Evolutionary conservation across 495 filamentous ascomycete genomes (phyloP), one percentile per base, ranked within the genome.

Genomic region (Platismatia glauca): DNA sequence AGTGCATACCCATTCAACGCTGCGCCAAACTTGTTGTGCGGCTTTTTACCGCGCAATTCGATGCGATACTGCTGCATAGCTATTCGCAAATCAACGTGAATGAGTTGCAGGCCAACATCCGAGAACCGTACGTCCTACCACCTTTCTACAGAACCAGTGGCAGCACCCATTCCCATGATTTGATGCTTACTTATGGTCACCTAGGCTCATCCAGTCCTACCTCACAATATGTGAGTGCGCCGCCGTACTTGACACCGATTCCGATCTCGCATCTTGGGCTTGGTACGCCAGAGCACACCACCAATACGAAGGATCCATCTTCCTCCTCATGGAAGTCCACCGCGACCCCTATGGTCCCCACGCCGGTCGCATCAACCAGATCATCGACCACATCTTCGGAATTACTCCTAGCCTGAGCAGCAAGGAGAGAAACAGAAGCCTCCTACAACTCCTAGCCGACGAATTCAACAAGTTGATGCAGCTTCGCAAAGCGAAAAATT

Each of bases 201-300:
- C 33, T 15, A 63, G 61, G 33, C 31, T 58, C 20, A 27, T 58
- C 5, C 15, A 57, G 16, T 57, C 61, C 15, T 57, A 39, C 27
- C 61, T 63, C 20, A 13, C 34, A 35, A 35, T 63, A 7, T 57
- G 53, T 41, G 86, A 88, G 70, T 75, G 76, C n/a, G 78, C 82
- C 15, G 84, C 85, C 50, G 72, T 73, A 7, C 71, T 89, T 20
- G 86, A 87, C 59, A 82, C 77, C 7, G 75, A 78, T 22, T 76
- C 77, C 0, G 71, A 77, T 20, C 77, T 88, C 29, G 65, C 65
- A 11, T 70, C 73, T 31, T 85, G 82, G 82, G 69, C 72, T 1
- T 85, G 82, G 82, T 84, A 83, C 66, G 63, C 76, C 13, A 79
- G 81, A 16, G 80, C 81, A 16, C 79, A 78, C 62, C 76, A 82